phyloP scores from a whole-genome alignment of 169 alveolate species.

The Plasmodium billcollinsi region DNA sequence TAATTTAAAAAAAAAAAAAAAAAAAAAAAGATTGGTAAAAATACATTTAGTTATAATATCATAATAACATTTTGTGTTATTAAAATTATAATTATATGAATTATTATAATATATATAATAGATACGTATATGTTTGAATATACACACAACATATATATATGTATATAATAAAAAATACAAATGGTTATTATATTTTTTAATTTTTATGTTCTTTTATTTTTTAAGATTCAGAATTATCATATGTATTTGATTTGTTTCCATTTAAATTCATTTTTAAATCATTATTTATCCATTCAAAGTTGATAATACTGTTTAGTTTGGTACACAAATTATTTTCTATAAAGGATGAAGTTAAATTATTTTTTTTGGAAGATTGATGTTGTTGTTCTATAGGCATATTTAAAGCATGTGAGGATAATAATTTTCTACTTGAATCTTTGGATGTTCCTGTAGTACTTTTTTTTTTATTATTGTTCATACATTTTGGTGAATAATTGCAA shows the following conservation, averaged over 20 bases:
- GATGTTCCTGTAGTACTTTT: slow-evolving; percentile 2
- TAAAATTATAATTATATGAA: no score
- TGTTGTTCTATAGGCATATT: background rate
- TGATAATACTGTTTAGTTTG: slow-evolving; percentile 51
- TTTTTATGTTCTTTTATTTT: no score
- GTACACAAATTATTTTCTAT: slow-evolving; percentile 46
- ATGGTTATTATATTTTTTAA: background rate
- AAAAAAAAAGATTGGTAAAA: no score
- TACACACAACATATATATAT: background rate
- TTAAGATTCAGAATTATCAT: slow-evolving; percentile 17
- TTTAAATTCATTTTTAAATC: slow-evolving; percentile 20
- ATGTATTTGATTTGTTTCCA: slow-evolving; percentile 14
- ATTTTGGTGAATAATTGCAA: slow-evolving; percentile 18
- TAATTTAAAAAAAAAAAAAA: no score
- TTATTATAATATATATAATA: no score
- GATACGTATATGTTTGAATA: background rate
- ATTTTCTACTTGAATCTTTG: slow-evolving; percentile 8
- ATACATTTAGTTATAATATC: no score
- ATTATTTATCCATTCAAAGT: slow-evolving; percentile 39
- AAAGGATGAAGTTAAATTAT: slow-evolving; percentile 5
- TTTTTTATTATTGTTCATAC: slow-evolving; percentile 3
- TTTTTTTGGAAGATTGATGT: slow-evolving; percentile 25
- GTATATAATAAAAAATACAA: background rate
- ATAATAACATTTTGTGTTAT: no score
- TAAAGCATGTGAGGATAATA: background rate